Percentiles rank a stretch among this genome's conserved stretches.
Conservation (phyloP, 129 eudicot genomes). For the Mikania micrantha region DNA sequence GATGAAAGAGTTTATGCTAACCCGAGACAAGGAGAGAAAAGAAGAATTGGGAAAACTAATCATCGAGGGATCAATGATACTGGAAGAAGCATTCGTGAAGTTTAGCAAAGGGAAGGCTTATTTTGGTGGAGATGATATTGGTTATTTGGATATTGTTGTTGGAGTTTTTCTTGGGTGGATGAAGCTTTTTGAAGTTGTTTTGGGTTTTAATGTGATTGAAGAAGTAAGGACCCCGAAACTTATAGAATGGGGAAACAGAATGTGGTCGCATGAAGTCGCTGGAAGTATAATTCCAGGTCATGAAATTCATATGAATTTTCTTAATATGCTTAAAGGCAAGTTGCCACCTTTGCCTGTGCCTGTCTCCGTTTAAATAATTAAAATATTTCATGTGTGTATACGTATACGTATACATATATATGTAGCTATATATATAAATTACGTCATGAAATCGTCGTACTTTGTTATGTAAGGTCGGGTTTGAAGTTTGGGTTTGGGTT, state of each 20-base stretch:
- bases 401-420: no score
- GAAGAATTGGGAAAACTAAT: neutral
- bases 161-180: neutral
- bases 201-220: neutral
- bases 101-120: neutral
- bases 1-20: neutral
- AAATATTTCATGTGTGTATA: no score
- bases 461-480: no score
- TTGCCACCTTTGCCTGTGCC: neutral
- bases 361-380: neutral
- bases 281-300: neutral
- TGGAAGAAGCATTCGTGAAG: neutral
- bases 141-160: neutral
- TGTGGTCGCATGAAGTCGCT: constrained; percentile 2
- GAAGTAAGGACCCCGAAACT: neutral
- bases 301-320: neutral
- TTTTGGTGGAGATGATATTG: neutral
- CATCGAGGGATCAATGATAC: neutral
- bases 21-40: neutral
- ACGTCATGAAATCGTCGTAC: no score
- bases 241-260: neutral
- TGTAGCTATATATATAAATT: no score
- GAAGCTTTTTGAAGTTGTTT: neutral
- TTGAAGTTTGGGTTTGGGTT: no score
- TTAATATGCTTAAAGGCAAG: neutral